Evolutionary conservation across 2,329 filamentous ascomycete genomes (phyloP).

Genomic region (Pestalotiopsis fici): DNA sequence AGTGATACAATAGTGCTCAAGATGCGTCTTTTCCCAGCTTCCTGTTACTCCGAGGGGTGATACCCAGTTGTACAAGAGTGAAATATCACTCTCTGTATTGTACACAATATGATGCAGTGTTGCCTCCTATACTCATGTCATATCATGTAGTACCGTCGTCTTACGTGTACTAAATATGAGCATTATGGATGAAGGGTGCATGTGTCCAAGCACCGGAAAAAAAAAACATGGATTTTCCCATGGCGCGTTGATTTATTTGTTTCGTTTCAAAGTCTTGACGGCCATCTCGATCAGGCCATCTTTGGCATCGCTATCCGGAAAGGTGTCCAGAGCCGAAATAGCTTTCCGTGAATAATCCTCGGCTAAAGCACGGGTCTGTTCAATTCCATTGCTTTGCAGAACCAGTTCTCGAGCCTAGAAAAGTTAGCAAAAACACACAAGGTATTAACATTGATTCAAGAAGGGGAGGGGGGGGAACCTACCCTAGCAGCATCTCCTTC

Average conservation of each 20-base stretch:
- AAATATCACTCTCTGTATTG: not conserved
- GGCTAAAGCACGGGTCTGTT: slow-evolving; percentile 87
- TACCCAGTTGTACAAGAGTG: not conserved
- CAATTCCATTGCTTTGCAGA: slow-evolving; percentile 78
- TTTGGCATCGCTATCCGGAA: slow-evolving; percentile 95
- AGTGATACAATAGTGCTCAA: slow-evolving; percentile 15
- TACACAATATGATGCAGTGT: not conserved
- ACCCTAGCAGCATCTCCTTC: slow-evolving; percentile 86
- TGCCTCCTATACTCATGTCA: not conserved
- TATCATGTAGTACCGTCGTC: not conserved
- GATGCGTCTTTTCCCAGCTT: slow-evolving; percentile 14
- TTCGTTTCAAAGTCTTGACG: slow-evolving; percentile 82
- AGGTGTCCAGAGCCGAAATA: slow-evolving; percentile 76
- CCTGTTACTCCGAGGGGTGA: not conserved
- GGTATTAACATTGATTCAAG: not conserved
- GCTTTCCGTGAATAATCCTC: slow-evolving; percentile 90
- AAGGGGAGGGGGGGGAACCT: slow-evolving; percentile 33
- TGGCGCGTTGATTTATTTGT: slow-evolving; percentile 62
- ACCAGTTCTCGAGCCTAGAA: slow-evolving; percentile 83
- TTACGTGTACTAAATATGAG: not conserved
- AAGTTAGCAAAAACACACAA: slow-evolving; percentile 7
- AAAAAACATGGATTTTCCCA: not conserved
- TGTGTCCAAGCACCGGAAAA: not conserved
- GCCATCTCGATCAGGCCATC: slow-evolving; percentile 91
- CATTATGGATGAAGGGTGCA: not conserved